Base-by-base conservation (phyloP, 2,329 filamentous ascomycete species). In the Hypoxylon sp. region DNA sequence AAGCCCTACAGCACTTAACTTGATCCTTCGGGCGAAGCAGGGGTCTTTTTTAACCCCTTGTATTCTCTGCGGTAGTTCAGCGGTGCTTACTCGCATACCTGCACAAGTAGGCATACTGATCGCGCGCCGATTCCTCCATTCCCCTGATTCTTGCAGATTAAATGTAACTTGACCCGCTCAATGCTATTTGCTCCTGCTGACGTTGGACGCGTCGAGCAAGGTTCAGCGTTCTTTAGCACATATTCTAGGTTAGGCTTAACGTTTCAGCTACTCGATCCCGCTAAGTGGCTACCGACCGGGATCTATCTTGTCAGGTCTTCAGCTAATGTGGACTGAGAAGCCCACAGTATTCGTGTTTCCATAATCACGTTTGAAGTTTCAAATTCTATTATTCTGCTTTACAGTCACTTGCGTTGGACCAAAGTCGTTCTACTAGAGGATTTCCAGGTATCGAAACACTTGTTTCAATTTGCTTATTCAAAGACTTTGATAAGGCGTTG, bases 191-290 rank as follows among this genome's bases (percentile, higher is more conserved):
- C 37, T 19, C 19, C 22, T 8, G 17, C 41, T 44, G 19, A 44
- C 41, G 19, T 28, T 19, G 20, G 13, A 49, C 26, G 46, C 46
- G 39, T 46, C 51, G 34, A 17, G n/a, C 47, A 7, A 26, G 15
- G 55, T 39, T 51, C 34, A n/a, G 10, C 17, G 34, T 44, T 49
- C 51, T 62, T 59, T 43, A 46, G 37, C 4, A 59, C 37, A 65
- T 26, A 58, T 62, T 63, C 59, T 68, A 47, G 62, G 65, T 56
- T 68, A 47, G 62, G 65, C 62, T 51, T 20, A 30, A 28, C 54
- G 65, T 59, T 65, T 68, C 59, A 61, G 54, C 61, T 53, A 24
- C 48, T 56, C 41, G 62, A 63, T 68, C 56, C 56, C 64, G 56
- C 49, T 17, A 37, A 46, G 28, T 52, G 55, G 54, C 54, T 15